Evolutionary conservation across 2,329 filamentous ascomycete genomes (phyloP).

Genomic region (Beauveria caledonica): DNA sequence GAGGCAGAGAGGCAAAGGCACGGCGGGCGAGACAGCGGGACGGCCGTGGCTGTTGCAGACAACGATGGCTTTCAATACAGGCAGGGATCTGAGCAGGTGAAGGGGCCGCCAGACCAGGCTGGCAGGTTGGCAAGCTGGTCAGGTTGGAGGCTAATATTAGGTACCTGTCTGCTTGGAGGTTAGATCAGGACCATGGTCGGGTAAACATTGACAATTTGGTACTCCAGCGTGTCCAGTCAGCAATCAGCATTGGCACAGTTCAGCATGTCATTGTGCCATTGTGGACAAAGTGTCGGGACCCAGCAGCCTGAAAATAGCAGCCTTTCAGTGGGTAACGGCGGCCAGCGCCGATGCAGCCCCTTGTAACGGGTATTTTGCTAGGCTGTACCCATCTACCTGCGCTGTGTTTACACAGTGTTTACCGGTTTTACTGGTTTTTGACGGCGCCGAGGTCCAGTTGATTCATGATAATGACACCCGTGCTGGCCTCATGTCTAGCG

Average conservation of each 20-base stretch:
- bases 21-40: not conserved
- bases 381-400: too few species aligned
- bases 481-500: too few species aligned
- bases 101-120: not conserved
- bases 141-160: not conserved
- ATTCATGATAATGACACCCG: too few species aligned
- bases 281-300: not conserved
- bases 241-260: not conserved
- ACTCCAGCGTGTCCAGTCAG: too few species aligned
- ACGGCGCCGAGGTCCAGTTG: too few species aligned
- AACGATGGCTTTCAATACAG: not conserved
- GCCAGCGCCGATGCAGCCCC: not conserved
- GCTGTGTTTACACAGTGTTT: too few species aligned
- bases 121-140: too few species aligned
- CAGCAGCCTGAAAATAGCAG: conserved; percentile 5
- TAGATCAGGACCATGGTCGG: too few species aligned
- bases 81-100: not conserved
- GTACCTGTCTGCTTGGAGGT: not conserved
- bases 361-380: not conserved
- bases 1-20: not conserved
- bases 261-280: not conserved
- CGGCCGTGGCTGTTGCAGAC: not conserved
- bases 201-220: too few species aligned
- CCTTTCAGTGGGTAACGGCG: not conserved
- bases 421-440: too few species aligned